Evolutionary conservation across 2,329 filamentous ascomycete species (phyloP).

Genomic region (Parasarocladium wereldwijsianum): DNA sequence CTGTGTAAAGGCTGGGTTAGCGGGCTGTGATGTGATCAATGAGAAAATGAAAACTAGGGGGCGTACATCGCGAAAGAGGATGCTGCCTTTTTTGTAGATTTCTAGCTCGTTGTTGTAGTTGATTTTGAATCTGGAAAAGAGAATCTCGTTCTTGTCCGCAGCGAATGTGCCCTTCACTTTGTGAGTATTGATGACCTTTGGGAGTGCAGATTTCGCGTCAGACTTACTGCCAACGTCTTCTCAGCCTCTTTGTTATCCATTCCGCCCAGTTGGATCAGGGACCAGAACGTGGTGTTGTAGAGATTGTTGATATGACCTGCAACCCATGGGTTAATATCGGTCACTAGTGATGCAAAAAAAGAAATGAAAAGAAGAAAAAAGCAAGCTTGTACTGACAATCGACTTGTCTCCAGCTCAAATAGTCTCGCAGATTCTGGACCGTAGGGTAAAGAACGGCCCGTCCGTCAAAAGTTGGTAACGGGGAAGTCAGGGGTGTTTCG

Average conservation of each 20-base stretch:
- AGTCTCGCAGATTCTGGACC: slow-evolving; percentile 71
- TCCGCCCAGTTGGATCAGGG: slow-evolving; percentile 63
- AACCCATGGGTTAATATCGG: background rate
- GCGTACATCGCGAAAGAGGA: slow-evolving; percentile 68
- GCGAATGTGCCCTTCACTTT: slow-evolving; percentile 57
- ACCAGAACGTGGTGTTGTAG: slow-evolving; percentile 96
- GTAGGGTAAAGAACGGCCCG: slow-evolving; percentile 82
- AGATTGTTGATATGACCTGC: slow-evolving; percentile 96
- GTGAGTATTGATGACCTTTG: slow-evolving; percentile 8
- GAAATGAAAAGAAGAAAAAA: background rate
- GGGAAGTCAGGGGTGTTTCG: slow-evolving; percentile 51
- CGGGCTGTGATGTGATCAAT: slow-evolving; percentile 11
- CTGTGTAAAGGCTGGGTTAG: slow-evolving; percentile 21
- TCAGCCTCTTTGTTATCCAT: slow-evolving; percentile 70
- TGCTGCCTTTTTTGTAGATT: slow-evolving; percentile 85
- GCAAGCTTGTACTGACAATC: slow-evolving; percentile 53
- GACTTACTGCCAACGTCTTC: slow-evolving; percentile 55
- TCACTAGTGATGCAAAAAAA: no score
- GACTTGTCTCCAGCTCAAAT: slow-evolving; percentile 92
- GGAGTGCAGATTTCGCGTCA: no score
- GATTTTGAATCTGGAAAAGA: slow-evolving; percentile 77
- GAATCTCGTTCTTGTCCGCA: slow-evolving; percentile 87
- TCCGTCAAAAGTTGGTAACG: slow-evolving; percentile 84
- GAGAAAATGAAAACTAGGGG: no score
- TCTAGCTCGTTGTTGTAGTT: slow-evolving; percentile 97